phyloP scores from a whole-genome alignment of 2,329 filamentous ascomycete species.

The Macroventuria anomochaeta region DNA sequence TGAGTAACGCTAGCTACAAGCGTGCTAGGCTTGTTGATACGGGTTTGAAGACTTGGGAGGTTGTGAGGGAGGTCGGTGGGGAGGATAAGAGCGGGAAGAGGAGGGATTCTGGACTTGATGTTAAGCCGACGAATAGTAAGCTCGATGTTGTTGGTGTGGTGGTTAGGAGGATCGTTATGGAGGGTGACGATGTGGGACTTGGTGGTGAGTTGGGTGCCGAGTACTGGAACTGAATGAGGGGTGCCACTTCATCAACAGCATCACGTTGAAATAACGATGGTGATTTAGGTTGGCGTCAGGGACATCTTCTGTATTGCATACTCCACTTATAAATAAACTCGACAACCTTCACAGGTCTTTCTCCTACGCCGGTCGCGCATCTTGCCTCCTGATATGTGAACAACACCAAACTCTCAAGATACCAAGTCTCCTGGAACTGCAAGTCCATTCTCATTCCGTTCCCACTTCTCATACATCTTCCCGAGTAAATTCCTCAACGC shows the following conservation, averaged over 20 bases:
- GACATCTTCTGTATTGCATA: neutral
- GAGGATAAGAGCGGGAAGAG: slow-evolving; percentile 39
- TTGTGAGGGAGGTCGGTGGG: slow-evolving; percentile 40
- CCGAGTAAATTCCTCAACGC: too few species aligned
- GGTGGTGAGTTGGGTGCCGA: slow-evolving; percentile 42
- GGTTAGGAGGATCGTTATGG: slow-evolving; percentile 38
- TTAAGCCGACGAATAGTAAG: slow-evolving; percentile 42
- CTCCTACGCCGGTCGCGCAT: neutral
- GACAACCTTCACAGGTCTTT: too few species aligned
- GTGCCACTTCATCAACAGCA: neutral
- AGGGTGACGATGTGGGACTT: slow-evolving; percentile 36
- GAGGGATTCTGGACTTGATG: slow-evolving; percentile 39
- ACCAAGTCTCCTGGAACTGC: too few species aligned
- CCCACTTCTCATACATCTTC: too few species aligned
- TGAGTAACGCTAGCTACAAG: slow-evolving; percentile 46
- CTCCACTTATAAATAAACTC: neutral
- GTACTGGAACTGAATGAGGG: slow-evolving; percentile 34
- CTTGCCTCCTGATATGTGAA: too few species aligned
- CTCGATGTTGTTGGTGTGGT: slow-evolving; percentile 44
- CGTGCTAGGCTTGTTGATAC: slow-evolving; percentile 42
- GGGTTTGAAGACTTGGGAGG: slow-evolving; percentile 41
- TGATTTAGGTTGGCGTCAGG: neutral
- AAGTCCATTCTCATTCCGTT: too few species aligned
- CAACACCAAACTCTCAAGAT: too few species aligned
- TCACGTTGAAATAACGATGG: neutral